Conservation (phyloP, 768 basidiomycete genomes). For the Termitomyces sp. region DNA sequence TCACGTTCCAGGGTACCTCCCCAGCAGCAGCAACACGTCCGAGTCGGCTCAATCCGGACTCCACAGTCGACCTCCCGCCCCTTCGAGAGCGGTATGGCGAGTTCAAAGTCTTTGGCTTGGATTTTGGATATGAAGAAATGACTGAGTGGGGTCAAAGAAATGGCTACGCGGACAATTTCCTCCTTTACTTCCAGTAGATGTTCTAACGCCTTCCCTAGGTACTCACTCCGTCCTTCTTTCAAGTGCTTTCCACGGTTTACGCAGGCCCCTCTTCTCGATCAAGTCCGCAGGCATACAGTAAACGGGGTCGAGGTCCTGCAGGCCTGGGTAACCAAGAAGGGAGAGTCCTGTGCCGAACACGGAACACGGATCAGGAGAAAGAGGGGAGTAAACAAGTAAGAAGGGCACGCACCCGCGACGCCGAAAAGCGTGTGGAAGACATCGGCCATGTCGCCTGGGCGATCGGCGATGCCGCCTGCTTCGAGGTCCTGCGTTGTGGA, state of each 20-base stretch:
- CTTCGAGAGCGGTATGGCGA: no score
- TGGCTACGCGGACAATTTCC: no score
- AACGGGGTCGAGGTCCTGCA: conserved; percentile 87
- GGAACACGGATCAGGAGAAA: not conserved
- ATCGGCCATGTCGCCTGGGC: conserved; percentile 90
- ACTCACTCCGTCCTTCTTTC: conserved; percentile 25
- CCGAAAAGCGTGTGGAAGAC: conserved; percentile 98
- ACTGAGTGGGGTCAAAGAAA: no score
- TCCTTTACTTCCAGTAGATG: not conserved
- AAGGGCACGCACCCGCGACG: conserved; percentile 56
- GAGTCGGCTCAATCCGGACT: no score
- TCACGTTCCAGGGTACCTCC: no score
- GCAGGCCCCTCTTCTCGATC: conserved; percentile 66
- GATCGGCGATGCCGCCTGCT: conserved; percentile 89
- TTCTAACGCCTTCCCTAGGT: not conserved
- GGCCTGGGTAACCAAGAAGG: conserved; percentile 78
- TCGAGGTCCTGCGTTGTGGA: conserved; percentile 66
- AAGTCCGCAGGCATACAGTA: conserved; percentile 91
- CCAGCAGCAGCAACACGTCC: no score
- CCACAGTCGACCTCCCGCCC: no score
- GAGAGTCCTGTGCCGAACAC: conserved; percentile 59
- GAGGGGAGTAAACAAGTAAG: not conserved
- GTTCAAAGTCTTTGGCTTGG: no score
- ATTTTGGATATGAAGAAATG: no score
- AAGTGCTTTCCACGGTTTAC: conserved; percentile 62